A percentile compares a stretch with the other conserved stretches of the same genome.
Evolutionary conservation across 1,284 basidiomycete genomes (phyloP).

Genomic region (Naganishia cerealis): DNA sequence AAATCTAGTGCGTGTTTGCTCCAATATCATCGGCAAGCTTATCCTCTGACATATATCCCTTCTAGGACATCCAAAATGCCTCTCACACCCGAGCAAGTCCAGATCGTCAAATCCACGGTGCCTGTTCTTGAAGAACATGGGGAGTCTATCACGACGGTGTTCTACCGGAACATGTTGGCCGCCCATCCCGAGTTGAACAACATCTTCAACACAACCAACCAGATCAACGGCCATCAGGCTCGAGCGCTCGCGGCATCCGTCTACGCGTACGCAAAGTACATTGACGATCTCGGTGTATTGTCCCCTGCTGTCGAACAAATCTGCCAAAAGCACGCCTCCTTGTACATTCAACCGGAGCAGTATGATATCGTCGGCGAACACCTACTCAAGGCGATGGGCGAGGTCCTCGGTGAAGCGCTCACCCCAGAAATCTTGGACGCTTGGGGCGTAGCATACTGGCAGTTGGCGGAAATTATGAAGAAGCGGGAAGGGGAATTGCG

Average conservation of each 20-base stretch:
- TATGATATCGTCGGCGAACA: conserved; percentile 45
- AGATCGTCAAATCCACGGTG: conserved; percentile 43
- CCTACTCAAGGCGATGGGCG: conserved; percentile 42
- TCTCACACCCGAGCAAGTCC: conserved; percentile 42
- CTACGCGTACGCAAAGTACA: conserved; percentile 46
- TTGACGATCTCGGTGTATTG: conserved; percentile 45
- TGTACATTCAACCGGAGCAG: conserved; percentile 44
- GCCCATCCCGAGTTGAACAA: conserved; percentile 42
- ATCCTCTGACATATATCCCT: background rate
- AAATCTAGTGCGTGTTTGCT: background rate
- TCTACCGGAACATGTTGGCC: conserved; percentile 44
- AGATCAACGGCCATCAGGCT: conserved; percentile 40
- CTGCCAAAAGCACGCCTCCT: conserved; percentile 45
- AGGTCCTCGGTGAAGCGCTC: conserved; percentile 45
- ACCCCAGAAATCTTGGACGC: conserved; percentile 43
- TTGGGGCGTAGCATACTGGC: conserved; percentile 43
- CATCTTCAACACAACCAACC: conserved; percentile 39
- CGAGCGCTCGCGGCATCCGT: conserved; percentile 44
- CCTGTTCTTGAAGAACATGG: conserved; percentile 46
- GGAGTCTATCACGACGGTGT: conserved; percentile 41
- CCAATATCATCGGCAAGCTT: background rate
- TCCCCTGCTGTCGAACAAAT: conserved; percentile 44
- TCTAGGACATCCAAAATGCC: conserved; percentile 5
- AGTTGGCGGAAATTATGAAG: conserved; percentile 45
- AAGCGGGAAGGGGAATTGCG: conserved; percentile 42